Base-by-base conservation (phyloP, 208 protist species). In the Trypanosoma cruzi region DNA sequence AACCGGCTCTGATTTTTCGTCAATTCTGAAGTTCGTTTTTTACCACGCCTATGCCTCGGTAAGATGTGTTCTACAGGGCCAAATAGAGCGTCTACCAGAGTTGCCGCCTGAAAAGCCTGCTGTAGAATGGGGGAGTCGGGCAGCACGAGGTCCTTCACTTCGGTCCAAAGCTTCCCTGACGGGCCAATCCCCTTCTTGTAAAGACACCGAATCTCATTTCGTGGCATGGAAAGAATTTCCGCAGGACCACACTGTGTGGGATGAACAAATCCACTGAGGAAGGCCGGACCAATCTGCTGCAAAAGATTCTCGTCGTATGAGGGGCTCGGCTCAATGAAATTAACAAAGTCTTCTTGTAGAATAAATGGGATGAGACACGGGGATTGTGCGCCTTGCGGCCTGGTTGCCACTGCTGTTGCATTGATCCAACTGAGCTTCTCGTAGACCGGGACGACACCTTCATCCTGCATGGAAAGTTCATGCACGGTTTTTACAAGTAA, bases 371-470 rank as follows among this genome's bases (percentile, higher is more conserved):
- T 67, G 54, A 59, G 5, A 56, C 24, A 61, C 20, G 50, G 46
- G 0, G 48, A 31, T 2, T 55, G 63, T 18, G 29, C n/a, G 7
- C 52, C 57, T 62, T 6, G 62, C 34, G 42, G 18, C 18, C 32
- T 28, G 24, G 49, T 46, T 32, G 61, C 69, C 10, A 55, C 22
- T 34, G 62, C 61, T 36, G 36, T 54, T 20, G 65, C 60, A 57
- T 73, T 64, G 44, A 73, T 66, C 60, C 48, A 73, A 24, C 36
- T 71, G 18, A 65, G 57, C 46, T 69, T 81, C 46, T 63, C 68
- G 26, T 49, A 54, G 36, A 77, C 3, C 13, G 71, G 37, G 4
- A 77, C 71, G 7, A 71, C 20, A 36, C 22, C 11, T 28, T 71
- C 63, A 34, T 71, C 58, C 40, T 77, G 71, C 22, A 50, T 48